phyloP scores from a whole-genome alignment of 441 rosid genomes.

The Biscutella auriculata region DNA sequence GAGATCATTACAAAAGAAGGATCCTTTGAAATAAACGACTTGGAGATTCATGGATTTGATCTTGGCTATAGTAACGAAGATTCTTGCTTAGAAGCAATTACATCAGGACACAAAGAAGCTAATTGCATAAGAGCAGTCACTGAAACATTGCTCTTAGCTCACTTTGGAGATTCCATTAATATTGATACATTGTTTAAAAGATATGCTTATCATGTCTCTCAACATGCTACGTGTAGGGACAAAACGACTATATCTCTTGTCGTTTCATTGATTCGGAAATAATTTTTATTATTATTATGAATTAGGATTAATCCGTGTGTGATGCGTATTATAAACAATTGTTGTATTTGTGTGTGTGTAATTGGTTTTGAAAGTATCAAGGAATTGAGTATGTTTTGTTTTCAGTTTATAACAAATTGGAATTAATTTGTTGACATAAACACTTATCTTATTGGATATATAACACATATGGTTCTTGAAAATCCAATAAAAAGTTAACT shows the following conservation, averaged over 20 bases:
- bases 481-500: too few relatives aligned
- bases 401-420: too few relatives aligned
- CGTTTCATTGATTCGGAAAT: conserved; percentile 7
- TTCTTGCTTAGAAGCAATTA: neutral
- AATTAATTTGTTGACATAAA: too few relatives aligned
- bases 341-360: too few relatives aligned
- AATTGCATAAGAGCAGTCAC: conserved; percentile 15
- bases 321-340: too few relatives aligned
- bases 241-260: conserved; percentile 4
- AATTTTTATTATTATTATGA: neutral
- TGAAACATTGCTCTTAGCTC: conserved; percentile 12
- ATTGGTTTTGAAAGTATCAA: too few relatives aligned
- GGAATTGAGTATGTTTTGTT: too few relatives aligned
- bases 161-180: conserved; percentile 13
- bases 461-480: too few relatives aligned
- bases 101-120: conserved; percentile 3
- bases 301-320: neutral
- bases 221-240: conserved; percentile 4
- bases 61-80: neutral
- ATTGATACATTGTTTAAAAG: conserved; percentile 3
- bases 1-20: neutral
- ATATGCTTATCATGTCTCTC: conserved; percentile 8
- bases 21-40: conserved; percentile 8
- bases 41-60: conserved; percentile 14
- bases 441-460: too few relatives aligned